Percentiles rank a stretch among this genome's conserved stretches.
Conservation (phyloP, 2,329 filamentous ascomycete genomes). For the Pseudogymnoascus sp. region DNA sequence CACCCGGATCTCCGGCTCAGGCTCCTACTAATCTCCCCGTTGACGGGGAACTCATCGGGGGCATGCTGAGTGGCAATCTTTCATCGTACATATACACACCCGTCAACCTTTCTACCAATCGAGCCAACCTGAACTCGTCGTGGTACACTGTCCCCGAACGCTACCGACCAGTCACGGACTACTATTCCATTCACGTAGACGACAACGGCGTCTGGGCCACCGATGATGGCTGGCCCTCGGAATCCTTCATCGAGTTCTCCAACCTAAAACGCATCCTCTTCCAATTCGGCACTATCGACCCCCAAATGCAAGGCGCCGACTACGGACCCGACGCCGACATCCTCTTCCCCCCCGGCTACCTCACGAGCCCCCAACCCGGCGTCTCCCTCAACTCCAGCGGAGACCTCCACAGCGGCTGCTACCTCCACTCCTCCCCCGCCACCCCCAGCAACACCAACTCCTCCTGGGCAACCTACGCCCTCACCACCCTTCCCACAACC, state of each 20-base stretch:
- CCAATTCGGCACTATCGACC: constrained; percentile 47
- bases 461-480: constrained; percentile 40
- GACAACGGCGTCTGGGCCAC: constrained; percentile 35
- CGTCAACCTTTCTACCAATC: constrained; percentile 38
- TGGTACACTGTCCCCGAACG: constrained; percentile 42
- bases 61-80: constrained; percentile 38
- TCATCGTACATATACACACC: constrained; percentile 47
- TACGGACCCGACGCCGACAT: constrained; percentile 38
- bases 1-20: constrained; percentile 36
- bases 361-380: constrained; percentile 30
- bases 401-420: constrained; percentile 42
- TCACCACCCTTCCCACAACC: constrained; percentile 18
- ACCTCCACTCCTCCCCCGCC: constrained; percentile 37
- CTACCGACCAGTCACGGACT: constrained; percentile 41
- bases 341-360: constrained; percentile 42
- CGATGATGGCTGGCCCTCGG: constrained; percentile 55
- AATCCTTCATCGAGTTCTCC: constrained; percentile 47
- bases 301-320: constrained; percentile 48
- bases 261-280: constrained; percentile 45
- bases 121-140: constrained; percentile 46
- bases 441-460: constrained; percentile 38
- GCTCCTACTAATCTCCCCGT: constrained; percentile 36
- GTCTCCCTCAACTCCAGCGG: constrained; percentile 32
- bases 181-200: constrained; percentile 37
- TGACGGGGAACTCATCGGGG: constrained; percentile 35